Base-by-base conservation (phyloP, 768 basidiomycete genomes). In the Galerina sulciceps region DNA sequence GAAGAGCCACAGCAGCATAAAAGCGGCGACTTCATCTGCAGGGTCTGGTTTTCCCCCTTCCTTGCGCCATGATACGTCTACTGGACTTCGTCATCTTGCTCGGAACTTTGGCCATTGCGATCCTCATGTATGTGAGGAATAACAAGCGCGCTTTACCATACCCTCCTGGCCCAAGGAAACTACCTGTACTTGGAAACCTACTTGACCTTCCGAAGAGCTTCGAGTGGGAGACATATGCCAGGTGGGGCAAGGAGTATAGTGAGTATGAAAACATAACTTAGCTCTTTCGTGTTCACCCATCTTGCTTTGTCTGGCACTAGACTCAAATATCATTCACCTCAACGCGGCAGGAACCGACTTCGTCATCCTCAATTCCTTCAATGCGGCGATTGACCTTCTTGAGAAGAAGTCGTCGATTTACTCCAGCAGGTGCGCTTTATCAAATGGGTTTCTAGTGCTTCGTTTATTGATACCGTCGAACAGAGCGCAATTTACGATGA, bases 401-500 rank as follows among this genome's bases (percentile, higher is more conserved):
- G 56, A 57, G 10, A 57, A 57, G 35, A 57, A n/a, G 13, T 57
- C 56, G 26, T 44, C 47, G 3, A 50, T 50, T 20, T 57, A 57
- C 38, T 57, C 56, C 6, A 51, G 49, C 20, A 47, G 56, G 56
- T 57, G 18, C 14, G 56, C 42, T 8, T 31, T 31, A 31, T 31
- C 8, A 8, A 4, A 1, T 0, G 26, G 26, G 26, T 5, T 31
- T 31, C 26, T 8, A 31, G 0, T 4, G 26, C 26, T 31, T 31
- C 8, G 8, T 31, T 31, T 8, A 31, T 31, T 0, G 8, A 45
- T 34, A 34, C 17, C 22, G 11, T 14, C 10, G 34, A 17, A n/a
- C 44, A 31, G 56, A 15, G 15, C 47, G 23, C 56, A 57, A 14
- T 51, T 50, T 4, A 51, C 41, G 10, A 57, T 57, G 56, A 11